A percentile compares a stretch with the other conserved stretches of the same genome.
Conservation (phyloP, 495 filamentous ascomycete genomes). For the Geopyxis carbonaria region DNA sequence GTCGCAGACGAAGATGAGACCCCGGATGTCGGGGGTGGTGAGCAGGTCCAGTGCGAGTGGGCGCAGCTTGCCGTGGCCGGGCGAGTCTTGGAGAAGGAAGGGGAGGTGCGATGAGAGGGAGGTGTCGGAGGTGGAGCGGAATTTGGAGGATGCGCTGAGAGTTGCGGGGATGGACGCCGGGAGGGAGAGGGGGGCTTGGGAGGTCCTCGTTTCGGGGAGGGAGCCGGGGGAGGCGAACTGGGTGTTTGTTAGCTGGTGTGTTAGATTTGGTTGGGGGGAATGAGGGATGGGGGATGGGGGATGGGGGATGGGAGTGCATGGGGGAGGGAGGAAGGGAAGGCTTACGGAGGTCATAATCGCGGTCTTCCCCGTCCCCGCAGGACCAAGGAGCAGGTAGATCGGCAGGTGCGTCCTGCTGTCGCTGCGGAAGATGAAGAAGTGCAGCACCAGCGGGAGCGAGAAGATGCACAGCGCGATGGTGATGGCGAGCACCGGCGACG, state of each 20-base stretch:
- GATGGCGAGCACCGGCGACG: slow-evolving; percentile 39
- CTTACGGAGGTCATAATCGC: slow-evolving; percentile 49
- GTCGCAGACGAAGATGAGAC: slow-evolving; percentile 78
- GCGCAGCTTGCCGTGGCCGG: slow-evolving; percentile 87
- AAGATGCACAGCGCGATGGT: slow-evolving; percentile 54
- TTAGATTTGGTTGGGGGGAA: slow-evolving; percentile 47
- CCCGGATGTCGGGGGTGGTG: slow-evolving; percentile 39
- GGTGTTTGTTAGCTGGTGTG: slow-evolving; percentile 42
- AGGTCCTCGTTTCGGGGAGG: slow-evolving; percentile 71
- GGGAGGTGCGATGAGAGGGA: slow-evolving; percentile 44
- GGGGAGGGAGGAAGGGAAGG: slow-evolving; percentile 21
- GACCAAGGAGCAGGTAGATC: slow-evolving; percentile 71
- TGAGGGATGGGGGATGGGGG: slow-evolving; percentile 52
- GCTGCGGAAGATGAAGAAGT: slow-evolving; percentile 52
- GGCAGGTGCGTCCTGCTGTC: slow-evolving; percentile 51
- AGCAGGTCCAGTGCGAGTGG: slow-evolving; percentile 34
- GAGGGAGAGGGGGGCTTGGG: slow-evolving; percentile 54
- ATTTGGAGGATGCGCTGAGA: slow-evolving; percentile 45
- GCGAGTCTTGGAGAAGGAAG: slow-evolving; percentile 73
- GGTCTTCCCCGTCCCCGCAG: slow-evolving; percentile 75
- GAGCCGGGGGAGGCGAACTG: slow-evolving; percentile 19
- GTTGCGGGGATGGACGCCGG: slow-evolving; percentile 54
- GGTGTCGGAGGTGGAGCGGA: slow-evolving; percentile 53
- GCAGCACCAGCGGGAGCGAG: slow-evolving; percentile 57
- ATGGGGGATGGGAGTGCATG: slow-evolving; percentile 71